Base-by-base conservation (phyloP, 805 yeast genomes). In the Metschnikowia arizonensis region DNA sequence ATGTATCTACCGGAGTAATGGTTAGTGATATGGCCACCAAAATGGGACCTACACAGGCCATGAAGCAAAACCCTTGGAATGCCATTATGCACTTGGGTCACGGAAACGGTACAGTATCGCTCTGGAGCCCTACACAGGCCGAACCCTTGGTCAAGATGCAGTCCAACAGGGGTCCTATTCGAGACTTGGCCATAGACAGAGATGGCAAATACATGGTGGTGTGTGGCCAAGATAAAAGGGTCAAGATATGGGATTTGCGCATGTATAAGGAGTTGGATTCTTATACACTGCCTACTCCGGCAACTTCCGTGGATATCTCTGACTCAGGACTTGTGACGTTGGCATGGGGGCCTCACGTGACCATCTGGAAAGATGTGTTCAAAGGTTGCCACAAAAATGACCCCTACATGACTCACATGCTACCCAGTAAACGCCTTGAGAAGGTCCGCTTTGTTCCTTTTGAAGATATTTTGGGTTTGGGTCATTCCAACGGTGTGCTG, bases 291-390 rank as follows among this genome's bases (percentile, higher is more conserved):
- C 97, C 96, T 17, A 86, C 96, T 0, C 97, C 96, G 1, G 96
- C 96, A 0, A 72, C 81, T 11, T 77, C 88, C 17, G 67, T 89
- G 15, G 81, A 82, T 54, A 82, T 90, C 31, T 88, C 97, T 1
- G 98, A 91, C 63, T 76, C 87, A 1, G 97, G 97, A 1, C 70
- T 93, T 17, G 64, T 93, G 28, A 81, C 93, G 1, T 88, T 88
- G n/a, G 85, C 95, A 3, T 88, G 97, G 88, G 97, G 97, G 6
- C 90, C 97, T 0, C 97, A 90, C 65, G 84, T 91, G 3, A 88
- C 95, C 1, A 73, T 93, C 2, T 93, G 98, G 97, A 90, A 91
- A 61, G 96, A 90, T 63, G 79, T 80, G 10, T 76, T 85, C 52
- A 82, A 77, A 46, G 34, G 34, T 7, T 57, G 74, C 1, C 85